A percentile compares a stretch with the other conserved stretches of the same genome.
phyloP scores from a whole-genome alignment of 176 grass and related monocot species.

The Saccharum spontaneum region DNA sequence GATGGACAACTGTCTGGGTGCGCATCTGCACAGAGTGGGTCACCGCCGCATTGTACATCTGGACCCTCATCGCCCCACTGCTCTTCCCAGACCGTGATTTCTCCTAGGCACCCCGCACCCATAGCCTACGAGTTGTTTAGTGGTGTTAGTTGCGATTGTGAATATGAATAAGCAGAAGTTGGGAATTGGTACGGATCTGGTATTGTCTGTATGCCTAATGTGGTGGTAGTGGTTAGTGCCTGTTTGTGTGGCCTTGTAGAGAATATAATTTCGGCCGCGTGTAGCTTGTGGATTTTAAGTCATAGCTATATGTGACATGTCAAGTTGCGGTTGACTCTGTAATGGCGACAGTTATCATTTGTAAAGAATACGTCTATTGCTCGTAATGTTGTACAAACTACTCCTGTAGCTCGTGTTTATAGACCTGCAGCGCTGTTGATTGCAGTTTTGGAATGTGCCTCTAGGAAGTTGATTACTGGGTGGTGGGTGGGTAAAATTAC shows the following conservation, averaged over 20 bases:
- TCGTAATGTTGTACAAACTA: not conserved
- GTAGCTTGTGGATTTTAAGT: not conserved
- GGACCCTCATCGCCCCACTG: constrained; percentile 83
- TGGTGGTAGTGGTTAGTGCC: not conserved
- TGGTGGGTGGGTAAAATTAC: not conserved
- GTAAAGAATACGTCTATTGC: not conserved
- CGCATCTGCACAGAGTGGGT: constrained; percentile 89
- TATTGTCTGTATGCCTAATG: not conserved
- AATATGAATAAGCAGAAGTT: constrained; percentile 20
- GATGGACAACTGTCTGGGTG: constrained; percentile 96
- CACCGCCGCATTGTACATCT: constrained; percentile 70
- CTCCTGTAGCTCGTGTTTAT: not conserved
- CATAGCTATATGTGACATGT: not conserved
- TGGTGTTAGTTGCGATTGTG: not conserved
- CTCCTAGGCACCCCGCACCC: constrained; percentile 32
- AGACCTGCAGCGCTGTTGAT: not conserved
- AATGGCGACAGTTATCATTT: not conserved
- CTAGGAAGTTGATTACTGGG: not conserved
- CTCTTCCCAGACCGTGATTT: constrained; percentile 82
- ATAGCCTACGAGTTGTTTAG: not conserved
- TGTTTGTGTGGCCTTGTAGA: constrained; percentile 3
- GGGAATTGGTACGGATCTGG: not conserved
- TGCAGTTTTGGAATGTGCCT: not conserved
- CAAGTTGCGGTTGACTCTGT: not conserved
- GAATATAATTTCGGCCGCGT: not conserved